These are phyloP conservation scores for Backusella psychrophila DNA, from an alignment of 192 early-diverging fungal genomes.

Conservation along the genomic window DNA sequence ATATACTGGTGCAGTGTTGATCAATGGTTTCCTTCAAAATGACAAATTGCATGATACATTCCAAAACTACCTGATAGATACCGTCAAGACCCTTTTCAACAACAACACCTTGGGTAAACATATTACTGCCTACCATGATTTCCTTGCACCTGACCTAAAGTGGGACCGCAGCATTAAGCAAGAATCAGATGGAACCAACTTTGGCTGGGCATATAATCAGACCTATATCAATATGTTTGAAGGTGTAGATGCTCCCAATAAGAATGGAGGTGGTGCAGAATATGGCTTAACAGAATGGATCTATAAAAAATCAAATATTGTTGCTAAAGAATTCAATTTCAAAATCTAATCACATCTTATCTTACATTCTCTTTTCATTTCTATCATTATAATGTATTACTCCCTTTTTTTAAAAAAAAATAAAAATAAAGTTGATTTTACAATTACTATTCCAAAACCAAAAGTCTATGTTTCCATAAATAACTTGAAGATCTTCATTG, in stretches of 20 bases:
- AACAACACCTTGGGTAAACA: conserved; percentile 38
- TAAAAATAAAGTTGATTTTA: neutral
- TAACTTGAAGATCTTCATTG: neutral
- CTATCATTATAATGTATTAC: neutral
- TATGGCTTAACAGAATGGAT: conserved; percentile 46
- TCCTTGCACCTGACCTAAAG: conserved; percentile 42
- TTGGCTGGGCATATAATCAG: conserved; percentile 34
- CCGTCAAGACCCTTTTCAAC: conserved; percentile 44
- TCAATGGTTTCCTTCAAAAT: conserved; percentile 47
- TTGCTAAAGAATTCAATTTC: conserved; percentile 17
- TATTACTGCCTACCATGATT: conserved; percentile 37
- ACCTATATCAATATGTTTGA: conserved; percentile 30
- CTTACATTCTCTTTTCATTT: neutral
- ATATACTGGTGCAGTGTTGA: conserved; percentile 36
- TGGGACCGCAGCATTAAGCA: conserved; percentile 50
- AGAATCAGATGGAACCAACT: conserved; percentile 42
- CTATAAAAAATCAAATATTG: conserved; percentile 25
- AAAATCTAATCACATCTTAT: neutral
- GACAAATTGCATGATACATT: conserved; percentile 33
- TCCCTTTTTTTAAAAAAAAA: neutral
- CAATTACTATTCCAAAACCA: neutral
- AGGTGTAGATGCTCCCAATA: conserved; percentile 16
- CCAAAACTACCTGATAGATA: conserved; percentile 40
- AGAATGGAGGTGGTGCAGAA: conserved; percentile 34
- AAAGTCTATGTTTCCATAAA: neutral